A percentile compares a stretch with the other conserved stretches of the same genome.
Conservation (phyloP, 1,284 basidiomycete genomes). For the Irpex sp. region DNA sequence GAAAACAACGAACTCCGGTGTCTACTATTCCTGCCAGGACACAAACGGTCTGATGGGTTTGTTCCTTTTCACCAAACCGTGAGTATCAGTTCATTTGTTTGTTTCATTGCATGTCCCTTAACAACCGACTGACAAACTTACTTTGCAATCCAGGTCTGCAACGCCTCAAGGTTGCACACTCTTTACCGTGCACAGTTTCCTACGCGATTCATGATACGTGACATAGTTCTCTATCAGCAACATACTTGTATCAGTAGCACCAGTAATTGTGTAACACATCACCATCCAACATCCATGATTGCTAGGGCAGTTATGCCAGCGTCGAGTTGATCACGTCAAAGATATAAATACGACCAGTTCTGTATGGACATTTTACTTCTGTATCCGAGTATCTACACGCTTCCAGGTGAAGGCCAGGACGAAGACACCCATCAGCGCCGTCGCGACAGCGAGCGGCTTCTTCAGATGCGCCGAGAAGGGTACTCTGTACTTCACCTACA, state of each 20-base stretch:
- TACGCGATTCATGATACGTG: slow-evolving; percentile 3
- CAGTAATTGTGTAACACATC: neutral
- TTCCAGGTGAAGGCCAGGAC: slow-evolving; percentile 51
- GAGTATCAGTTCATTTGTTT: slow-evolving; percentile 16
- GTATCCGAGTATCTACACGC: slow-evolving; percentile 63
- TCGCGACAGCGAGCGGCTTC: slow-evolving; percentile 76
- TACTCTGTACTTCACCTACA: slow-evolving; percentile 81
- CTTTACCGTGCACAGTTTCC: slow-evolving; percentile 45
- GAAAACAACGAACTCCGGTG: slow-evolving; percentile 35
- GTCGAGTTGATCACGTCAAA: neutral
- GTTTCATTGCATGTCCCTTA: neutral
- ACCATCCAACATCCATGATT: neutral
- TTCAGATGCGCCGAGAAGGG: slow-evolving; percentile 71
- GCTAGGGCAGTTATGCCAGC: neutral
- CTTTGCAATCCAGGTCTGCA: slow-evolving; percentile 15
- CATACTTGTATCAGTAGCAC: neutral
- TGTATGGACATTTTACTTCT: slow-evolving; percentile 32
- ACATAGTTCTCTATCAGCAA: neutral
- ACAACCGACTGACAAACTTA: slow-evolving; percentile 2
- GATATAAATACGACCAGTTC: neutral
- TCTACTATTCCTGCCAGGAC: slow-evolving; percentile 46
- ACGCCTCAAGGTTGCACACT: slow-evolving; percentile 30
- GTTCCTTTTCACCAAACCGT: slow-evolving; percentile 46
- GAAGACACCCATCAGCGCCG: slow-evolving; percentile 63
- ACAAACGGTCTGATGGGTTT: slow-evolving; percentile 35